Conservation (phyloP, 2,329 filamentous ascomycete genomes). For the Trichoderma gracile region DNA sequence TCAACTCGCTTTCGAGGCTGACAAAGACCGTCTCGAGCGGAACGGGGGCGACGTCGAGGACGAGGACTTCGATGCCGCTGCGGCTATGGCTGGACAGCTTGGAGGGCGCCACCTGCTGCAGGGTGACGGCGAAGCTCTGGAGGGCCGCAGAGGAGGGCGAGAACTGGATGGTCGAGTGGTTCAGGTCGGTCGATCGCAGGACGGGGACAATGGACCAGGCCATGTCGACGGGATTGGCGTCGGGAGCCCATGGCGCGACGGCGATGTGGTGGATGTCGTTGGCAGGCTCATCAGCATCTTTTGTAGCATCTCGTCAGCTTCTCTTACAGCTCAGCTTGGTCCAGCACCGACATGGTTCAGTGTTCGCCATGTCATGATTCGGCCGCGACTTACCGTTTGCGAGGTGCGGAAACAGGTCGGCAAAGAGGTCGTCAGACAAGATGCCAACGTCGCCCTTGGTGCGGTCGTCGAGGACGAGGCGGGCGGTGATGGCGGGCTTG, state of each 20-base stretch:
- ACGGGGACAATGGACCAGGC: constrained; percentile 87
- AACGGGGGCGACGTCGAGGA: constrained; percentile 78
- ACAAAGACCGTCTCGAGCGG: constrained; percentile 85
- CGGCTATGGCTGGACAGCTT: constrained; percentile 73
- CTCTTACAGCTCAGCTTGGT: neutral
- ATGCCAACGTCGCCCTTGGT: constrained; percentile 83
- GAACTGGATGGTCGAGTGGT: constrained; percentile 78
- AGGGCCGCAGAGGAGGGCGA: constrained; percentile 71
- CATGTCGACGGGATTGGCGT: constrained; percentile 57
- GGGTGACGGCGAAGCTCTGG: constrained; percentile 73
- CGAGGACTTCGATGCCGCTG: constrained; percentile 77
- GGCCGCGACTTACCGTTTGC: constrained; percentile 49
- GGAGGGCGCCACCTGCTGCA: constrained; percentile 73
- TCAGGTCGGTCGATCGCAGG: constrained; percentile 61
- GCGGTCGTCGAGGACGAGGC: constrained; percentile 80
- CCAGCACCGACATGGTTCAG: neutral
- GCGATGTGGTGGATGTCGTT: constrained; percentile 63
- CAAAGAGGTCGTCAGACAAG: constrained; percentile 81
- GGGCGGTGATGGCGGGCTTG: constrained; percentile 74
- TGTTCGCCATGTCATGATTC: neutral
- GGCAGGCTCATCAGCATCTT: constrained; percentile 37
- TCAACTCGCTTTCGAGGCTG: constrained; percentile 76
- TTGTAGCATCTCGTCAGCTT: constrained; percentile 21
- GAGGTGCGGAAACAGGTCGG: constrained; percentile 72
- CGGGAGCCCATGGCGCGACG: constrained; percentile 71